Percentiles rank a stretch among this genome's conserved stretches.
phyloP scores from a whole-genome alignment of 495 filamentous ascomycete species.

The Evansstolkia leycettana region DNA sequence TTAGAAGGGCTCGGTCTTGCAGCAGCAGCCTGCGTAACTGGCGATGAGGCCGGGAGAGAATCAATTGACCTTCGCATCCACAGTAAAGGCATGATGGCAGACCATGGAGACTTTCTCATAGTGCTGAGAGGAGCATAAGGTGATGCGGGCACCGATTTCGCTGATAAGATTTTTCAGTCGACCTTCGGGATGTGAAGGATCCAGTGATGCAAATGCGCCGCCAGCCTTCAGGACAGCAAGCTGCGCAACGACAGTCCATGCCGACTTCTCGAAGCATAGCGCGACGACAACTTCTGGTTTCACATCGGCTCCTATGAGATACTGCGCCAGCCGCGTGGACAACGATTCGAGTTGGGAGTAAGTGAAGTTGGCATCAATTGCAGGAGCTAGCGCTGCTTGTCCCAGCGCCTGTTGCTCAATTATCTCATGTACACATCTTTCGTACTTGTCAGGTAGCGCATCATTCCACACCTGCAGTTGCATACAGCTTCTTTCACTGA shows the following conservation, averaged over 20 bases:
- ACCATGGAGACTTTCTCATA: slow-evolving; percentile 19
- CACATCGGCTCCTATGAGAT: slow-evolving; percentile 30
- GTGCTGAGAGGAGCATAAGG: slow-evolving; percentile 25
- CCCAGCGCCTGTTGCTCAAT: slow-evolving; percentile 25
- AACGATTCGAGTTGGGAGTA: slow-evolving; percentile 30
- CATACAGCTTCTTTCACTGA: slow-evolving; percentile 16
- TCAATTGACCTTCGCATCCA: slow-evolving; percentile 18
- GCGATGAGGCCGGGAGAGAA: slow-evolving; percentile 14
- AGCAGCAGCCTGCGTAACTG: slow-evolving; percentile 6
- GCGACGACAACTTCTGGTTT: slow-evolving; percentile 34
- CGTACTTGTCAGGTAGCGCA: slow-evolving; percentile 13
- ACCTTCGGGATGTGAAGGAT: slow-evolving; percentile 41
- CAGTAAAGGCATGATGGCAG: slow-evolving; percentile 16
- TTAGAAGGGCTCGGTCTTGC: slow-evolving; percentile 11
- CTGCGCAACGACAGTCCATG: slow-evolving; percentile 40
- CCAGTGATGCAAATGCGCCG: slow-evolving; percentile 44
- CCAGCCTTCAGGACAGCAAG: slow-evolving; percentile 48
- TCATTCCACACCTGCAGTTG: slow-evolving; percentile 29
- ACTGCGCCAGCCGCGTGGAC: slow-evolving; percentile 20
- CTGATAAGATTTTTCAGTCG: slow-evolving; percentile 42
- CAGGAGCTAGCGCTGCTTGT: slow-evolving; percentile 24
- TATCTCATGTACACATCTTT: slow-evolving; percentile 36
- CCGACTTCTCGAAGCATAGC: slow-evolving; percentile 45
- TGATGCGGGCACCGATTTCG: slow-evolving; percentile 25
- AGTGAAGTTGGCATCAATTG: slow-evolving; percentile 35